A percentile compares a stretch with the other conserved stretches of the same genome.
Conservation (phyloP, 1,284 basidiomycete species). For the Sphaerobolus stellatus region DNA sequence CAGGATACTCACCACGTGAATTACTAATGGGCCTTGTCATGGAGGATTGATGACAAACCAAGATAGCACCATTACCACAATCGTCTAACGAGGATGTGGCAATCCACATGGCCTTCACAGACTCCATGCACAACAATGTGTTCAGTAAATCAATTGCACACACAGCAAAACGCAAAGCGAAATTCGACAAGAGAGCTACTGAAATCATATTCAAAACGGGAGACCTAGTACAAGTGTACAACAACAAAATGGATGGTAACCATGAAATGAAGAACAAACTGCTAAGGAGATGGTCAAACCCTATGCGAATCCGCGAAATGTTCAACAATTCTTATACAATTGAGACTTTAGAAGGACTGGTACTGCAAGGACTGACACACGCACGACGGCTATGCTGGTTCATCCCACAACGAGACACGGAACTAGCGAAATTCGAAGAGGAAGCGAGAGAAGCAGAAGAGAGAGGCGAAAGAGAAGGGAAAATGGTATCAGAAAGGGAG, state of each 20-base stretch:
- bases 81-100: no score
- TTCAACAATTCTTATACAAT: slow-evolving; percentile 9
- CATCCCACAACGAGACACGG: background rate
- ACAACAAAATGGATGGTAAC: slow-evolving; percentile 9
- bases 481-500: no score
- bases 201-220: background rate
- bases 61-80: no score
- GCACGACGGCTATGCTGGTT: background rate
- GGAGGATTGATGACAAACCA: no score
- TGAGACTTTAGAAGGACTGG: background rate
- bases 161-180: slow-evolving; percentile 3
- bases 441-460: background rate
- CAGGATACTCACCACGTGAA: no score
- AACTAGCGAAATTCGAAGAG: background rate
- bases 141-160: slow-evolving; percentile 5
- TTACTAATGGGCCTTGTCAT: no score
- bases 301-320: slow-evolving; percentile 3
- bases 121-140: slow-evolving; percentile 8
- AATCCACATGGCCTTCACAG: slow-evolving; percentile 14
- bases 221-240: slow-evolving; percentile 16
- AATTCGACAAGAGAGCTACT: slow-evolving; percentile 10
- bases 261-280: slow-evolving; percentile 13
- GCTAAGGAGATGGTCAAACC: slow-evolving; percentile 10
- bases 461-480: no score
- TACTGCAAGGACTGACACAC: background rate